Evolutionary conservation across 371 early-diverging fungal genomes (phyloP).

Genomic region (Chytridium lagenaria): DNA sequence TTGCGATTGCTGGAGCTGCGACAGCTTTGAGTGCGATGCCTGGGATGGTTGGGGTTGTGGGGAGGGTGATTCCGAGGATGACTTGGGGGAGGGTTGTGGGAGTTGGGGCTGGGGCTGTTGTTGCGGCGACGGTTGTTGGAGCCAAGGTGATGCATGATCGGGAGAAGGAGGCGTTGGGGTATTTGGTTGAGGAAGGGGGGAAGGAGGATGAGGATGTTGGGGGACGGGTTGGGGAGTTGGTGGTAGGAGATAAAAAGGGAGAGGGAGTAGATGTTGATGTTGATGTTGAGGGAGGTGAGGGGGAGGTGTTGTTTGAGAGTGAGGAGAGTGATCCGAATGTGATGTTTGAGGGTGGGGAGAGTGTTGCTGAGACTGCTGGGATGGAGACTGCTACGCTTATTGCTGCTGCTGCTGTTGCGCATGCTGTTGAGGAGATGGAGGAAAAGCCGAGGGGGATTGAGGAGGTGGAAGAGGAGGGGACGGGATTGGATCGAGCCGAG

Average conservation of each 20-base stretch:
- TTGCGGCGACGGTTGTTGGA: slow-evolving; percentile 18
- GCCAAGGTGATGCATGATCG: neutral
- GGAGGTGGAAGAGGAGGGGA: neutral
- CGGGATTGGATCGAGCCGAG: slow-evolving; percentile 1
- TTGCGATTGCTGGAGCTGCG: slow-evolving; percentile 20
- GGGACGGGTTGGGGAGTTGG: neutral
- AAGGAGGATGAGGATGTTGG: neutral
- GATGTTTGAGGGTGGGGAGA: neutral
- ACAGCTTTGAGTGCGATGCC: slow-evolving; percentile 24
- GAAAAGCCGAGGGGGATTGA: neutral
- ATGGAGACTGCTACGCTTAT: slow-evolving; percentile 19
- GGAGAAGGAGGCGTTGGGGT: neutral
- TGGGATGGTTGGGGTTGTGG: slow-evolving; percentile 3
- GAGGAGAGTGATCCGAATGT: neutral
- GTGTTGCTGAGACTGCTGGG: slow-evolving; percentile 14
- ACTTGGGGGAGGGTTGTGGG: slow-evolving; percentile 25
- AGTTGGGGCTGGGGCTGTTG: slow-evolving; percentile 11
- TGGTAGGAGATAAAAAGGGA: neutral
- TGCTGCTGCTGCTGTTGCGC: slow-evolving; percentile 24
- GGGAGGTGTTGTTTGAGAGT: neutral
- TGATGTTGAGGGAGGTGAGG: neutral
- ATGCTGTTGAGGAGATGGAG: neutral
- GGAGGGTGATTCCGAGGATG: slow-evolving; percentile 18
- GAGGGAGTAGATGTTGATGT: neutral
- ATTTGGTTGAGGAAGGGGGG: neutral